Conservation (phyloP, 805 yeast species). For the Groenewaldozyma salmanticensis region DNA sequence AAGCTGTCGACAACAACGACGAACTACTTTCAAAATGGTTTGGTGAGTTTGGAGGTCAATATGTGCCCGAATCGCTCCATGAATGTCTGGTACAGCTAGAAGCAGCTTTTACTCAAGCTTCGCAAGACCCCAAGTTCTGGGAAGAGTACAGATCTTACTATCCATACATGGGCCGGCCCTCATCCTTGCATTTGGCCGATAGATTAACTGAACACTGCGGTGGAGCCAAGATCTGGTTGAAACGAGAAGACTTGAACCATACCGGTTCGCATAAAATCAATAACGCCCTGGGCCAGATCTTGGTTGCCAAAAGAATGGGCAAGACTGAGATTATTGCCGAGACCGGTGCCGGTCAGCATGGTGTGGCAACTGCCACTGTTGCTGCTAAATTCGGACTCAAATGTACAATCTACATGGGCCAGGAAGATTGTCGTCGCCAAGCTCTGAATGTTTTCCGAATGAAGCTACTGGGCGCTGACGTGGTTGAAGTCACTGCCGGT, state of each 20-base stretch:
- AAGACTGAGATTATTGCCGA: conserved; percentile 38
- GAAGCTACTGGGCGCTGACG: conserved; percentile 93
- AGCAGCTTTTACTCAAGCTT: conserved; percentile 75
- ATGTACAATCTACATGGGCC: conserved; percentile 97
- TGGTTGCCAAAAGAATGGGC: conserved; percentile 36
- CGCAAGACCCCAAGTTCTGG: conserved; percentile 90
- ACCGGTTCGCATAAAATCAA: conserved; percentile 41
- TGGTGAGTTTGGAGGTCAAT: conserved; percentile 97
- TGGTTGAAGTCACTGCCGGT: conserved; percentile 87
- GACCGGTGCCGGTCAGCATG: conserved; percentile 45
- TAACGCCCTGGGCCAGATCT: conserved; percentile 38
- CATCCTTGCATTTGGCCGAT: conserved; percentile 83
- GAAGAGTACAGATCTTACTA: conserved; percentile 76
- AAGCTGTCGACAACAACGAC: conserved; percentile 40
- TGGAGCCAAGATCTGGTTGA: conserved; percentile 95
- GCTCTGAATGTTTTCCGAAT: conserved; percentile 96
- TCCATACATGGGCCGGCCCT: conserved; percentile 94
- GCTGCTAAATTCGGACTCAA: conserved; percentile 65
- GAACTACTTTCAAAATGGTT: conserved; percentile 28
- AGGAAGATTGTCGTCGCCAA: conserved; percentile 97
- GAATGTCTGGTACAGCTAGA: conserved; percentile 87
- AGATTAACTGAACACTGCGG: conserved; percentile 84
- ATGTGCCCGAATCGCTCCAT: conserved; percentile 93
- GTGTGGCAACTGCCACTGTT: conserved; percentile 43
- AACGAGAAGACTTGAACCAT: conserved; percentile 76